These are phyloP conservation scores for Diaporthe destruens DNA, from an alignment of 2,329 filamentous ascomycete genomes.

Conservation along the genomic window DNA sequence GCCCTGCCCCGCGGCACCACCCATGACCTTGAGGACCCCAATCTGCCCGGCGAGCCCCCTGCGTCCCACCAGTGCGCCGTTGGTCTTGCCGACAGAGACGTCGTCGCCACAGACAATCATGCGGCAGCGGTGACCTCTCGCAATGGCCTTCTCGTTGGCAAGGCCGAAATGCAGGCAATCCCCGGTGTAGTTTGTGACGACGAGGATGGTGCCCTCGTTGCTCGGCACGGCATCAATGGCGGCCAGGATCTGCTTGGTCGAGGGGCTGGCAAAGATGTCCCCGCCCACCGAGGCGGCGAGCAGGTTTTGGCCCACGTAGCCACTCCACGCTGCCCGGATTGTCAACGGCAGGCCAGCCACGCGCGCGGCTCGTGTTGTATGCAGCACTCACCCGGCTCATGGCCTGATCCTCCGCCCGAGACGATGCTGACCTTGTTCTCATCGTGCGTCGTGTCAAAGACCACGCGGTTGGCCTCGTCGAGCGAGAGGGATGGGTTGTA, in stretches of 20 bases:
- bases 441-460: slow-evolving; percentile 61
- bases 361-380: too few relatives aligned
- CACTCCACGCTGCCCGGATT: slow-evolving; percentile 63
- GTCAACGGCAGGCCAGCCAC: background rate
- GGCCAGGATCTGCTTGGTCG: slow-evolving; percentile 72
- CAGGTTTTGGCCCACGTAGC: slow-evolving; percentile 73
- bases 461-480: slow-evolving; percentile 64
- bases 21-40: slow-evolving; percentile 69
- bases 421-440: slow-evolving; percentile 62
- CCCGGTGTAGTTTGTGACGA: slow-evolving; percentile 75
- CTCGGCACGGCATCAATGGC: slow-evolving; percentile 69
- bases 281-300: slow-evolving; percentile 72
- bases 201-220: slow-evolving; percentile 67
- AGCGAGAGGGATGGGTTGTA: slow-evolving; percentile 65
- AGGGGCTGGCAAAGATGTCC: slow-evolving; percentile 74
- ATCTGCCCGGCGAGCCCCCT: slow-evolving; percentile 73
- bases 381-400: slow-evolving; percentile 60
- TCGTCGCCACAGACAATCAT: slow-evolving; percentile 75
- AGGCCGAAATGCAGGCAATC: slow-evolving; percentile 73
- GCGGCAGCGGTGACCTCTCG: slow-evolving; percentile 64
- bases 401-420: slow-evolving; percentile 68
- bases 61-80: slow-evolving; percentile 68
- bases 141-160: slow-evolving; percentile 69
- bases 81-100: slow-evolving; percentile 70
- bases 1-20: slow-evolving; percentile 62